Conservation (phyloP, 2,329 filamentous ascomycete species). For the Alternaria panax region DNA sequence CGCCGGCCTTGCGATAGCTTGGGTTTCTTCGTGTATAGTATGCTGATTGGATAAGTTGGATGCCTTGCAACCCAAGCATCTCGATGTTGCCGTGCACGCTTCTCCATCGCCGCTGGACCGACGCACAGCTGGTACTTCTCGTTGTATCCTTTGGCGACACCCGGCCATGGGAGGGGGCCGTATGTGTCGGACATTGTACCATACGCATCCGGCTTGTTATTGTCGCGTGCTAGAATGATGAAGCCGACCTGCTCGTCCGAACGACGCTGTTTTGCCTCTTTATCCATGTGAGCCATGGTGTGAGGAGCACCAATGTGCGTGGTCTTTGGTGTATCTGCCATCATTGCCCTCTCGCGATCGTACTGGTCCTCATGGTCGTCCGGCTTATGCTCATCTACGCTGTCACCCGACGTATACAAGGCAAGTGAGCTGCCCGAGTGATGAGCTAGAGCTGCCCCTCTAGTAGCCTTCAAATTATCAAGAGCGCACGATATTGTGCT, state of each 20-base stretch:
- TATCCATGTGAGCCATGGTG: not conserved
- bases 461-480: not conserved
- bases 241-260: conserved; percentile 18
- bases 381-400: not conserved
- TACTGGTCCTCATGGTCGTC: not conserved
- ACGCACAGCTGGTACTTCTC: conserved; percentile 8
- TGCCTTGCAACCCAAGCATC: conserved; percentile 7
- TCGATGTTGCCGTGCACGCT: conserved; percentile 17
- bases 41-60: conserved; percentile 12
- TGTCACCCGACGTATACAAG: not conserved
- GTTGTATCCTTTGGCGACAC: conserved; percentile 18
- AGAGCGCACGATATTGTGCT: not conserved
- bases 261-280: not conserved
- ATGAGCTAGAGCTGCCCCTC: not conserved
- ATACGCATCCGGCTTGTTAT: conserved; percentile 18
- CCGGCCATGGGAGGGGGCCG: conserved; percentile 9
- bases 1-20: not conserved
- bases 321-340: not conserved
- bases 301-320: not conserved
- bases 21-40: conserved; percentile 13
- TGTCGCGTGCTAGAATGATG: conserved; percentile 22
- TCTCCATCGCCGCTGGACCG: conserved; percentile 18
- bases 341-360: not conserved
- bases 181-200: conserved; percentile 15
- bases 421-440: not conserved